These are phyloP conservation scores for Penicillium sp. DNA, from an alignment of 2,329 filamentous ascomycete genomes.

Conservation along the genomic window DNA sequence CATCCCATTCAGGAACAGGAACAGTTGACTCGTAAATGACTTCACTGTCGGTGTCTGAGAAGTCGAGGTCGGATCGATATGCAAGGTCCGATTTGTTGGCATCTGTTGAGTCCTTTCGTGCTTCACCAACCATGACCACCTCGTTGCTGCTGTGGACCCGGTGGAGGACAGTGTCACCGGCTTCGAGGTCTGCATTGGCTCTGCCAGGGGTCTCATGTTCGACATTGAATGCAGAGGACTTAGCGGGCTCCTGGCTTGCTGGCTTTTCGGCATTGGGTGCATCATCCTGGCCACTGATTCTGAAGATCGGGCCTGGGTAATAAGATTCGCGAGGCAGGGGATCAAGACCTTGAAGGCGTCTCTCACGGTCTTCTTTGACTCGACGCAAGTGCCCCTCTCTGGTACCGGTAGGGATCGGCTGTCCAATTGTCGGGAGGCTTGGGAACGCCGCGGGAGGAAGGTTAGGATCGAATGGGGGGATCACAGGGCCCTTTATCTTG, in stretches of 20 bases:
- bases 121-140: conserved; percentile 25
- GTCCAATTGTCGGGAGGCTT: conserved; percentile 31
- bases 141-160: conserved; percentile 39
- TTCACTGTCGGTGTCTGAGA: conserved; percentile 34
- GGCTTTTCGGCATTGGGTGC: not conserved
- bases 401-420: not conserved
- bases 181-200: conserved; percentile 1
- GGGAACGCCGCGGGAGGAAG: conserved; percentile 52
- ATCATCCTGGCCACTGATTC: not conserved
- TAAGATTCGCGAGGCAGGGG: conserved; percentile 17
- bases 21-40: conserved; percentile 12
- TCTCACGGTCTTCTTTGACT: conserved; percentile 4
- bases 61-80: conserved; percentile 1
- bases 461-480: conserved; percentile 43
- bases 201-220: not conserved
- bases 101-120: not conserved
- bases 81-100: not conserved
- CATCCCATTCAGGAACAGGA: conserved; percentile 38
- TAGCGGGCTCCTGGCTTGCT: not conserved
- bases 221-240: not conserved
- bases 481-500: conserved; percentile 9
- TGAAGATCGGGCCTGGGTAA: conserved; percentile 24
- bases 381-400: conserved; percentile 6
- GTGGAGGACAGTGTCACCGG: conserved; percentile 40
- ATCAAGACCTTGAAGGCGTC: conserved; percentile 4